Evolutionary conservation across 148 eudicot species (phyloP).

Genomic region (Polygonum maritimum): DNA sequence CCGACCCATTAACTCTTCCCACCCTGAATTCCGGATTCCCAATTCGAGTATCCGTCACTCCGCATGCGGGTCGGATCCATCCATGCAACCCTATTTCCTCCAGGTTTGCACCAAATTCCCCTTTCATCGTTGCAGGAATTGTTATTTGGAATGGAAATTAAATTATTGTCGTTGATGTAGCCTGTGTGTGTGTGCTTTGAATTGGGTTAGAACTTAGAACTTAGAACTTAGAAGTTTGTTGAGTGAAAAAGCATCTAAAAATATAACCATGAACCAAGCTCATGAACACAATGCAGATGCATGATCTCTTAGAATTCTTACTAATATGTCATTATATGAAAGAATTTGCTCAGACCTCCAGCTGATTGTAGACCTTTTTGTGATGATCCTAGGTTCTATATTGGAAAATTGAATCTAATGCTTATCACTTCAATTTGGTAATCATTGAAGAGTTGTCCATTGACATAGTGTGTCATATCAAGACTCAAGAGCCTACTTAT

Average conservation of each 20-base stretch:
- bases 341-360: too few species aligned
- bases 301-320: not conserved
- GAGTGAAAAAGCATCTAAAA: not conserved
- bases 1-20: constrained; percentile 2
- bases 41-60: not conserved
- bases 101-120: not conserved
- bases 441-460: not conserved
- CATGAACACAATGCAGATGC: not conserved
- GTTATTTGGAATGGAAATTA: not conserved
- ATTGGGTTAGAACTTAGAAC: not conserved
- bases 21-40: constrained; percentile 1
- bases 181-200: not conserved
- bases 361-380: not conserved
- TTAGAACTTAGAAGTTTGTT: not conserved
- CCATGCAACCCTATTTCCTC: not conserved
- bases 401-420: not conserved
- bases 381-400: not conserved
- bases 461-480: not conserved
- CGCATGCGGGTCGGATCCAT: not conserved
- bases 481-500: not conserved
- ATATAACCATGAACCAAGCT: not conserved
- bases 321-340: not conserved
- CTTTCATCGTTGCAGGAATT: not conserved
- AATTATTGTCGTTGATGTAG: not conserved
- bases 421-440: not conserved